phyloP scores from a whole-genome alignment of 2,329 filamentous ascomycete genomes.

The Penicillium italicum region DNA sequence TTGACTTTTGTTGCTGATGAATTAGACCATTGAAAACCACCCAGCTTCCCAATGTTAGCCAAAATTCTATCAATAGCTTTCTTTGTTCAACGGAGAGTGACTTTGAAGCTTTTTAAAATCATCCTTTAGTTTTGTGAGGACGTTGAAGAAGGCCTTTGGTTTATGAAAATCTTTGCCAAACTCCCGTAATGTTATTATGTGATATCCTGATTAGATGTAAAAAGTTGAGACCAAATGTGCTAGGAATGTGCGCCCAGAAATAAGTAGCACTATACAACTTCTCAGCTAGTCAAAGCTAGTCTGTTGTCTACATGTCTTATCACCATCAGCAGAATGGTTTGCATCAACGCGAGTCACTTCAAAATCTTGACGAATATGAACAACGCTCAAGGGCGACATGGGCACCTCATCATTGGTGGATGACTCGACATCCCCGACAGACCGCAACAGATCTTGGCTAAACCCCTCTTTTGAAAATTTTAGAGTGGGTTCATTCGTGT shows the following conservation, averaged over 20 bases:
- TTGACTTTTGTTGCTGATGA: no score
- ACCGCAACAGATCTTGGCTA: neutral
- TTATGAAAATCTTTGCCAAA: neutral
- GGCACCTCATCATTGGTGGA: no score
- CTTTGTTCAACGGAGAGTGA: no score
- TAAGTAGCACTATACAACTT: no score
- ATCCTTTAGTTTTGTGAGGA: no score
- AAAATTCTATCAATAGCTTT: no score
- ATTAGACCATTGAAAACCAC: no score
- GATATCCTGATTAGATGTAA: neutral
- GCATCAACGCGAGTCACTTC: neutral
- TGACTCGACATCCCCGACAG: neutral
- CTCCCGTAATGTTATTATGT: neutral
- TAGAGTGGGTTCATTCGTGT: neutral
- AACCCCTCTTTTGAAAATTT: neutral
- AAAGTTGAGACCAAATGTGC: no score
- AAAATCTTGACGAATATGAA: constrained; percentile 7
- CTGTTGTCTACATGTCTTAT: neutral
- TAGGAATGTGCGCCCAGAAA: no score
- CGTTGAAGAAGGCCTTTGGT: no score
- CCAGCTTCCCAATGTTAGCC: no score
- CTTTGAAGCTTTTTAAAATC: no score
- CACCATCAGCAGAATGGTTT: neutral
- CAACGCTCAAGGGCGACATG: constrained; percentile 3
- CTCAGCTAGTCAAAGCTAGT: neutral